A percentile compares a stretch with the other conserved stretches of the same genome.
Conservation (phyloP, 2,329 filamentous ascomycete genomes). For the Exophiala oligosperma region DNA sequence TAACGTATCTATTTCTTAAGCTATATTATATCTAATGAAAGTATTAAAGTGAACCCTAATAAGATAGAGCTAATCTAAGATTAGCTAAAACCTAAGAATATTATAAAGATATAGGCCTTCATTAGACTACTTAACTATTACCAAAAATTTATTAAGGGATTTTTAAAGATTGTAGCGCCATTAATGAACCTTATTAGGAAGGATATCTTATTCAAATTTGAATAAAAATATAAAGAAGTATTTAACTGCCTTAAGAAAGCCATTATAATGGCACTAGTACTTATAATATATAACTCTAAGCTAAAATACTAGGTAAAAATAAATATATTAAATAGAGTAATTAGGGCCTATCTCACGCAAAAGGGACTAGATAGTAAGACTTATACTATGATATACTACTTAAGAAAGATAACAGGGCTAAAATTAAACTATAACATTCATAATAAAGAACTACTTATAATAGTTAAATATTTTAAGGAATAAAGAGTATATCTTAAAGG, state of each 20-base stretch:
- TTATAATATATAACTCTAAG: slow-evolving; percentile 21
- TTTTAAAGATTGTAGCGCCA: slow-evolving; percentile 24
- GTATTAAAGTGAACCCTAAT: slow-evolving; percentile 31
- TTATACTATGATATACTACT: neutral
- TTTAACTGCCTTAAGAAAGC: neutral
- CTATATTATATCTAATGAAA: slow-evolving; percentile 31
- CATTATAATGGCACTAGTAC: slow-evolving; percentile 12
- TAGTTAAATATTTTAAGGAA: slow-evolving; percentile 18
- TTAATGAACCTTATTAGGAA: slow-evolving; percentile 23
- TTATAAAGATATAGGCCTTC: slow-evolving; percentile 17
- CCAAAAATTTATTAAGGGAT: slow-evolving; percentile 32
- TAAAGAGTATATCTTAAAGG: slow-evolving; percentile 23
- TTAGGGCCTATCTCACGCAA: slow-evolving; percentile 5
- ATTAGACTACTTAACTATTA: slow-evolving; percentile 32
- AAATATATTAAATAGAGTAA: slow-evolving; percentile 17
- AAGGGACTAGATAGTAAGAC: slow-evolving; percentile 1
- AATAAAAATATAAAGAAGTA: neutral
- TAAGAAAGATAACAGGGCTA: neutral
- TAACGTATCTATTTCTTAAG: slow-evolving; percentile 33
- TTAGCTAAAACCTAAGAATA: slow-evolving; percentile 20
- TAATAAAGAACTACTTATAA: slow-evolving; percentile 26
- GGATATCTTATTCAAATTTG: slow-evolving; percentile 6
- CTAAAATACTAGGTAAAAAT: slow-evolving; percentile 13
- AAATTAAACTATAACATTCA: slow-evolving; percentile 9
- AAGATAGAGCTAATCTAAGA: slow-evolving; percentile 30